Evolutionary conservation across 371 early-diverging fungal species (phyloP), one percentile per base, ranked within the genome.

Genomic region (Syncephalis fuscata): DNA sequence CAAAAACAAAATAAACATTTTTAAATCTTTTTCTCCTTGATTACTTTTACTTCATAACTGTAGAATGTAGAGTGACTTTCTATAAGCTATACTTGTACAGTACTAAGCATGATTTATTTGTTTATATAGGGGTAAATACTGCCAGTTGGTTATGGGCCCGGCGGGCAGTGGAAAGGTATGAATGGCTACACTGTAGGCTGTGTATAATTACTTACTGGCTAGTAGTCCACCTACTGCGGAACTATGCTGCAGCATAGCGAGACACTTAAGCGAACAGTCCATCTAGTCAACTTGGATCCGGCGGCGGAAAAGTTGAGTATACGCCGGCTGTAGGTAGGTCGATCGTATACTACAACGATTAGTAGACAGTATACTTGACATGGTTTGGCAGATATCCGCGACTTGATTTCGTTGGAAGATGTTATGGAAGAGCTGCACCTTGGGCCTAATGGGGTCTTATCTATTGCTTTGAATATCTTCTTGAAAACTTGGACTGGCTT

Each of bases 391-490:
- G 92, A 98, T 60, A 92, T 99, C 44, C 73, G 88, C 49, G 97
- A 99, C 39, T 72, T 94, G 48, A 91, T 99, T 52, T 82, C 93
- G 1, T 64, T 98, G 9, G 91, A 92, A 43, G 99, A 99, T 63
- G 95, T 96, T 10, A 94, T 98, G 92, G 92, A 94, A 37, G 92
- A 96, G 59, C 76, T 93, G 32, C 79, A 86, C 25, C 91, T 82
- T 63, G 99, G 99, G 43, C 99, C 99, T 19, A 99, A 99, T 64
- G 99, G 99, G 99, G 94, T 3, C 68, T 99, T 42, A 83, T 99
- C 21, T 89, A 91, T 57, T 93, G 96, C 61, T 72, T 98, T 57
- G 93, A 98, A 78, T 80, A 39, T 44, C 16, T 22, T 2, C 65
- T 88, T 54, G 83, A 94, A 48, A 97, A 97, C 59, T 65, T 96